A percentile compares a stretch with the other conserved stretches of the same genome.
phyloP scores from a whole-genome alignment of 2,329 filamentous ascomycete genomes.

The Fusarium beomiforme region DNA sequence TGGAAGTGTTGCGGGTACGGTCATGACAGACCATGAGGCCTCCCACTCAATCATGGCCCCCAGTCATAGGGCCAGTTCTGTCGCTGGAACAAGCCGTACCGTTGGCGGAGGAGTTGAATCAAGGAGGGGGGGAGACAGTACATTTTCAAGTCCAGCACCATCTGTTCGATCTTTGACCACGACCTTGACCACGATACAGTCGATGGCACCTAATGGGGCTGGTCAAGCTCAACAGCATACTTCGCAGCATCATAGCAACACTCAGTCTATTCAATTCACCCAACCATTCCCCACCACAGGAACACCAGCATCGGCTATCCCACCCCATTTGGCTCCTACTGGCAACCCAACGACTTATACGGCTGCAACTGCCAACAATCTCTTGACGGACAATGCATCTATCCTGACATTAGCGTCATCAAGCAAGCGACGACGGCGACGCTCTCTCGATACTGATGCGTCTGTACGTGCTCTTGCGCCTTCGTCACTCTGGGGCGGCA shows the following conservation, averaged over 20 bases:
- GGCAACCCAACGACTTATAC: constrained; percentile 76
- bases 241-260: constrained; percentile 50
- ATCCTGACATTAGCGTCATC: constrained; percentile 87
- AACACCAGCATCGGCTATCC: constrained; percentile 77
- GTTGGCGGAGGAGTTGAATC: constrained; percentile 72
- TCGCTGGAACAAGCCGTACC: constrained; percentile 79
- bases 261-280: constrained; percentile 68
- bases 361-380: constrained; percentile 82
- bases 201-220: constrained; percentile 67
- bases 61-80: constrained; percentile 74
- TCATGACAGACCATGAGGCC: constrained; percentile 85
- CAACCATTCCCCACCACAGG: constrained; percentile 71
- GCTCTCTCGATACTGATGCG: constrained; percentile 86
- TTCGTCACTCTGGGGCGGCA: constrained; percentile 83
- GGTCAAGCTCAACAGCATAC: constrained; percentile 47
- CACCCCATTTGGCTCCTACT: constrained; percentile 70
- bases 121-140: constrained; percentile 77
- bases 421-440: constrained; percentile 78
- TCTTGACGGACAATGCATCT: constrained; percentile 85
- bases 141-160: constrained; percentile 84
- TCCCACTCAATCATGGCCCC: constrained; percentile 78
- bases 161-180: constrained; percentile 84
- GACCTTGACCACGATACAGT: constrained; percentile 87
- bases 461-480: constrained; percentile 87
- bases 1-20: constrained; percentile 79